These are phyloP conservation scores for Leptographium wingfieldii DNA, from an alignment of 2,329 filamentous ascomycete species.

Conservation along the genomic window DNA sequence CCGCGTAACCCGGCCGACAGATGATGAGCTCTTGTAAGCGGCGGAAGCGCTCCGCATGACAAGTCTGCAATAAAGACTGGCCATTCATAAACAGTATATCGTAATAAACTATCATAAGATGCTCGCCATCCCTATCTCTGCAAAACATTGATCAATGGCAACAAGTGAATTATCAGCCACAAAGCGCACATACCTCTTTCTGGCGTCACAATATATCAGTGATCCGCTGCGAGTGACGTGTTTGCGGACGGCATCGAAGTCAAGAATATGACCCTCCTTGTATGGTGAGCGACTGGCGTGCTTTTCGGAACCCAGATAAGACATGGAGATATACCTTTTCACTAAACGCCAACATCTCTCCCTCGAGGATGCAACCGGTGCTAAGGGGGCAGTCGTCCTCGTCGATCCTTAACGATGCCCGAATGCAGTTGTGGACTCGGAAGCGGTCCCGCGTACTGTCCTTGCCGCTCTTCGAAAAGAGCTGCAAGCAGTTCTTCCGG, in stretches of 20 bases:
- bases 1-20: slow-evolving; percentile 46
- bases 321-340: slow-evolving; percentile 30
- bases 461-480: slow-evolving; percentile 88
- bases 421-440: slow-evolving; percentile 48
- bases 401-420: slow-evolving; percentile 51
- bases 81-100: slow-evolving; percentile 43
- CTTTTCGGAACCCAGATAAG: not conserved
- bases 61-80: slow-evolving; percentile 34
- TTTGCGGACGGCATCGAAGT: slow-evolving; percentile 73
- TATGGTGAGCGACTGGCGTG: not conserved
- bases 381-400: slow-evolving; percentile 44
- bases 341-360: slow-evolving; percentile 70
- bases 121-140: slow-evolving; percentile 37
- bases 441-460: slow-evolving; percentile 65
- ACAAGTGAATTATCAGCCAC: not conserved
- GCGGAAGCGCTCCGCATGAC: slow-evolving; percentile 47
- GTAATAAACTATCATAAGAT: slow-evolving; percentile 50
- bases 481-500: slow-evolving; percentile 45
- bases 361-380: slow-evolving; percentile 63
- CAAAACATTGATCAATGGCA: slow-evolving; percentile 7
- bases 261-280: slow-evolving; percentile 48
- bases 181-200: not conserved
- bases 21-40: slow-evolving; percentile 43
- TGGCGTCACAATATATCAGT: not conserved
- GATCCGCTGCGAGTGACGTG: slow-evolving; percentile 62